A percentile compares a stretch with the other conserved stretches of the same genome.
Evolutionary conservation across 2,329 filamentous ascomycete genomes (phyloP).

Genomic region (Fusarium camptoceras): DNA sequence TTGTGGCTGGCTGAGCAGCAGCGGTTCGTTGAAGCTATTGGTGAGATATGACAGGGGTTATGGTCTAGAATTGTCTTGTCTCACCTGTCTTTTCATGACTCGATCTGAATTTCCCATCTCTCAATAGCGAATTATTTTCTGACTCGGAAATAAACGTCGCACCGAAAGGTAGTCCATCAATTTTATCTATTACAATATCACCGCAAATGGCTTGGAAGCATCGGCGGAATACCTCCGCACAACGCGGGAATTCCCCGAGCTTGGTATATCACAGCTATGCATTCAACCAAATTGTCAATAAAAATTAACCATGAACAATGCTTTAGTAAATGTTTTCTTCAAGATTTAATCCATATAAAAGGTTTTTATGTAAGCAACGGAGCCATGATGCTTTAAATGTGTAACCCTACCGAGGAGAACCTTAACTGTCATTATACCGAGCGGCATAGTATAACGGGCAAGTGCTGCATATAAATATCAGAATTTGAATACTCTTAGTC

Average conservation of each 20-base stretch:
- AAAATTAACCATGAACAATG: too few relatives aligned
- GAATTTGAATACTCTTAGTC: too few relatives aligned
- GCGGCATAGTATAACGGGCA: too few relatives aligned
- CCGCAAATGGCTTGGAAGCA: rapidly evolving
- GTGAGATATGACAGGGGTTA: background rate
- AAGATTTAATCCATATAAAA: too few relatives aligned
- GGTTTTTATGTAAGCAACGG: rapidly evolving
- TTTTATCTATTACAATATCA: too few relatives aligned
- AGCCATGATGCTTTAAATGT: too few relatives aligned
- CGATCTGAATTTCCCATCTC: background rate
- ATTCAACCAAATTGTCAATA: too few relatives aligned
- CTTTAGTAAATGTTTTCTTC: rapidly evolving
- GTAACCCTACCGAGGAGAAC: too few relatives aligned
- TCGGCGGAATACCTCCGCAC: background rate
- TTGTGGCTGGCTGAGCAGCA: background rate
- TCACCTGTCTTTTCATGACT: background rate
- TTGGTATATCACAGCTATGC: too few relatives aligned
- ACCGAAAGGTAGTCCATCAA: too few relatives aligned
- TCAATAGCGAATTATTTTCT: background rate
- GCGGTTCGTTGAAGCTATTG: background rate
- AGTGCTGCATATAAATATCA: too few relatives aligned
- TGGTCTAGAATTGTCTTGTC: background rate
- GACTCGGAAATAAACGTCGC: background rate
- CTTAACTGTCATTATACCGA: too few relatives aligned
- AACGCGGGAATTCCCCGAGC: background rate